Base-by-base conservation (phyloP, 345 rosid genomes). In the Noccaea caerulescens region DNA sequence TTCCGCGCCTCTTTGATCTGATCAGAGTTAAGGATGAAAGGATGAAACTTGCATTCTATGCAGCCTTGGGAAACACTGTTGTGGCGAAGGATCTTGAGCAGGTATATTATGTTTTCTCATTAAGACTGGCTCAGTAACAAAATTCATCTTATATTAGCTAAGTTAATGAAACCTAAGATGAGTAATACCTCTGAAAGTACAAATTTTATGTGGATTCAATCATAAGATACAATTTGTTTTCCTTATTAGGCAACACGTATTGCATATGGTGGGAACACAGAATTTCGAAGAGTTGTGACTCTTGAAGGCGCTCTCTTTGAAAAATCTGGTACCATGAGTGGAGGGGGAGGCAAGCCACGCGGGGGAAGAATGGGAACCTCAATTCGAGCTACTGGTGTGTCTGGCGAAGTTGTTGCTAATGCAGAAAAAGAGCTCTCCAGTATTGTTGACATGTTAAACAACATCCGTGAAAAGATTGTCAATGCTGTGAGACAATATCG, bases 331-430 rank as follows among this genome's bases (percentile, higher is more conserved):
- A 94, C 99, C 8, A 91, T 94, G 97, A 94, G 91, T 73, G 99
- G 99, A 49, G 98, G 98, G 18, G 99, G 99, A 82, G 75, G 84
- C 73, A 91, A 85, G 84, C 98, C 97, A 56, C 90, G 92, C 34
- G 97, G 97, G 53, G 97, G 99, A 51, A 93, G 85, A 85, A 93
- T 93, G 90, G 99, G 99, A 14, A 88, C 99, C 58, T 87, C 90
- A 73, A 80, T 93, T 84, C 91, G 93, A 70, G 83, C 87, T 37
- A 52, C 86, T 18, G 91, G 85, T 65, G 93, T 91, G 58, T 87
- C 97, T 57, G 80, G 76, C 4, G 98, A 91, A 82, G 82, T 77
- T 63, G 83, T 91, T 67, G 62, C 73, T 58, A 75, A 66, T 76
- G 94, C 92, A 36, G 98, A 89, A 81, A 79, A 80, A 65, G 96